Percentiles rank a stretch among this genome's conserved stretches.
Conservation (phyloP, 768 basidiomycete genomes). For the Lactifluus piperatus region DNA sequence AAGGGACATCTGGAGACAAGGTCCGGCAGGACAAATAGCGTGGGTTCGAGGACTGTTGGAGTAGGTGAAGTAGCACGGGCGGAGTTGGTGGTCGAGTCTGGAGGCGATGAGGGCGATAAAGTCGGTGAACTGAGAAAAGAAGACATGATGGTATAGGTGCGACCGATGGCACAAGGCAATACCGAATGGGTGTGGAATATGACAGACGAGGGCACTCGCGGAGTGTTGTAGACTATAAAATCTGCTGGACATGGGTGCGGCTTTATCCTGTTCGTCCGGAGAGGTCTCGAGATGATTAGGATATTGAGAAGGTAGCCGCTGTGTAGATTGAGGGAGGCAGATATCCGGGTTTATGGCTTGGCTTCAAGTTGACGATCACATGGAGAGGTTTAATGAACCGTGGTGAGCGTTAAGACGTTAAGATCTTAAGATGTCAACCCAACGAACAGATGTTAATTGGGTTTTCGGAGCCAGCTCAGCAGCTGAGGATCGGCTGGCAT, state of each 20-base stretch:
- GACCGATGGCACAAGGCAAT: background rate
- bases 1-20: slow-evolving; percentile 68
- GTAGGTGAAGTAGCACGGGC: slow-evolving; percentile 10
- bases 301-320: background rate
- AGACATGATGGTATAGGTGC: slow-evolving; percentile 3
- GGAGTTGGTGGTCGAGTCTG: background rate
- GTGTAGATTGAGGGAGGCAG: background rate
- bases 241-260: background rate
- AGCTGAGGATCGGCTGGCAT: slow-evolving; percentile 10
- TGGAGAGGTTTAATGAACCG: background rate
- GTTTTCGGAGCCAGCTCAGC: slow-evolving; percentile 8
- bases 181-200: background rate
- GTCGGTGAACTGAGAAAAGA: slow-evolving; percentile 10
- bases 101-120: slow-evolving; percentile 10
- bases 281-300: background rate
- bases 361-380: slow-evolving; percentile 2
- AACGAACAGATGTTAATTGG: background rate
- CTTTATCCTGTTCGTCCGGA: slow-evolving; percentile 10
- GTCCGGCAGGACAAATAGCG: slow-evolving; percentile 45
- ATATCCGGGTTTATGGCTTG: slow-evolving; percentile 4
- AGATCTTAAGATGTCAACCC: background rate
- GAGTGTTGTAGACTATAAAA: background rate
- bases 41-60: slow-evolving; percentile 9
- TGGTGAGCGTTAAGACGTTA: background rate
- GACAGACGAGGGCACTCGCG: background rate